Evolutionary conservation across 2,329 filamentous ascomycete genomes (phyloP).

Genomic region (Penicillium sp.): DNA sequence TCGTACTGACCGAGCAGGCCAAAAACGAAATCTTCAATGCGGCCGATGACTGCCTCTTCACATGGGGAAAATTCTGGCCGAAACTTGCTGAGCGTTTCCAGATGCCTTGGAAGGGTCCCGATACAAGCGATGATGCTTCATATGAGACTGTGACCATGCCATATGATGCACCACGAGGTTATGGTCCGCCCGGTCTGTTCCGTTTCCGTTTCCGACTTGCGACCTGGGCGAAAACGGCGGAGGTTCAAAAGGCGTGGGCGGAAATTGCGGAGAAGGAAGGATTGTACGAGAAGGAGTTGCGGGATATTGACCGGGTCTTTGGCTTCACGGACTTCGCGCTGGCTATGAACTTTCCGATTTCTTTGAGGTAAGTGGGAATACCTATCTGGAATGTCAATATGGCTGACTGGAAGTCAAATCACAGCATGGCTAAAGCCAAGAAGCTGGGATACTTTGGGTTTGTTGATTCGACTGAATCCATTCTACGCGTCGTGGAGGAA

Average conservation of each 20-base stretch:
- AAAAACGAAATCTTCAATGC: constrained; percentile 52
- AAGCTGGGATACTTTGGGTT: constrained; percentile 36
- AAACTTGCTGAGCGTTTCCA: constrained; percentile 48
- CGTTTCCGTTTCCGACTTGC: constrained; percentile 44
- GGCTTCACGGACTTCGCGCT: constrained; percentile 39
- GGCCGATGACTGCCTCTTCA: constrained; percentile 46
- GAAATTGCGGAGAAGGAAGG: constrained; percentile 24
- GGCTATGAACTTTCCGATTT: constrained; percentile 15
- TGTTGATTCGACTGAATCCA: constrained; percentile 32
- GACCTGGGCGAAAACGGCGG: constrained; percentile 45
- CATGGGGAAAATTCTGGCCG: constrained; percentile 51
- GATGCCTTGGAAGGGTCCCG: constrained; percentile 37
- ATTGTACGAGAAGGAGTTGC: constrained; percentile 43
- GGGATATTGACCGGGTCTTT: constrained; percentile 48
- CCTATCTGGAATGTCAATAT: not conserved
- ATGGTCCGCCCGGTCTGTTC: constrained; percentile 43
- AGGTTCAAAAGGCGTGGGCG: constrained; percentile 49
- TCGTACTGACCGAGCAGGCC: constrained; percentile 43
- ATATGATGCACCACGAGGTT: constrained; percentile 37
- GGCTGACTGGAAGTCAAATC: not conserved
- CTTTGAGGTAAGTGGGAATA: constrained; percentile 27
- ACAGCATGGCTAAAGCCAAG: constrained; percentile 30
- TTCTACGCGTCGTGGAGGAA: constrained; percentile 7
- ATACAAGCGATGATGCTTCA: constrained; percentile 18
- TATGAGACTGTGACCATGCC: constrained; percentile 23